Evolutionary conservation across 2,329 filamentous ascomycete genomes (phyloP).

Genomic region (Exophiala mesophila): DNA sequence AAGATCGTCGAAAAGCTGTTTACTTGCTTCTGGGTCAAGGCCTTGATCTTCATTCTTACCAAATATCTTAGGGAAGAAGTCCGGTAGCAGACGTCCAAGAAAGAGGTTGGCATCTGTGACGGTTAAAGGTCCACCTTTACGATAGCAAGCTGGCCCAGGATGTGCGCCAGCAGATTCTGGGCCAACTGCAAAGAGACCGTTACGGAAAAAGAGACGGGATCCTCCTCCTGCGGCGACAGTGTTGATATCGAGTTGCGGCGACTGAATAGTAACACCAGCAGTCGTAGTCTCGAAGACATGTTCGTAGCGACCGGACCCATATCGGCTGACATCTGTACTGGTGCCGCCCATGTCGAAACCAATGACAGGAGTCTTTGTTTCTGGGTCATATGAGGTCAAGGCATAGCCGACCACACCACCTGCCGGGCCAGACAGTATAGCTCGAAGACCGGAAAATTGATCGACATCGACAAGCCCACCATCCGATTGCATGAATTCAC

Average conservation of each 20-base stretch:
- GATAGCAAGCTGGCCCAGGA: constrained; percentile 85
- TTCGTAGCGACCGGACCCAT: constrained; percentile 78
- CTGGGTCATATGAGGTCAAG: constrained; percentile 79
- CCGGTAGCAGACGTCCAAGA: constrained; percentile 76
- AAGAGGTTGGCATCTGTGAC: constrained; percentile 91
- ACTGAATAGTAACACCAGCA: constrained; percentile 89
- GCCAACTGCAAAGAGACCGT: constrained; percentile 86
- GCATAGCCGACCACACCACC: constrained; percentile 92
- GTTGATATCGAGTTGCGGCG: constrained; percentile 88
- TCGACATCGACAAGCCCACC: constrained; percentile 58
- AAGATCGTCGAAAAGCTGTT: constrained; percentile 68
- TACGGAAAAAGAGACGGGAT: constrained; percentile 70
- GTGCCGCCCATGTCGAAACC: constrained; percentile 97
- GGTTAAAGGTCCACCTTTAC: constrained; percentile 83
- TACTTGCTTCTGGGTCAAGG: constrained; percentile 70
- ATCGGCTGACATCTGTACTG: constrained; percentile 84
- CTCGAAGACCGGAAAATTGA: constrained; percentile 75
- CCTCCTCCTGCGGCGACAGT: constrained; percentile 83
- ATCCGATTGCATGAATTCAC: constrained; percentile 95
- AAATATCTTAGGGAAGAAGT: constrained; percentile 96
- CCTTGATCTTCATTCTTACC: constrained; percentile 83
- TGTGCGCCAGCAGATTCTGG: constrained; percentile 89
- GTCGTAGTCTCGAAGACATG: constrained; percentile 94
- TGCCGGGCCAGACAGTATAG: constrained; percentile 86
- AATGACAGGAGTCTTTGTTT: constrained; percentile 79